Conservation (phyloP, 2,329 filamentous ascomycete genomes). For the Colletotrichum incanum region DNA sequence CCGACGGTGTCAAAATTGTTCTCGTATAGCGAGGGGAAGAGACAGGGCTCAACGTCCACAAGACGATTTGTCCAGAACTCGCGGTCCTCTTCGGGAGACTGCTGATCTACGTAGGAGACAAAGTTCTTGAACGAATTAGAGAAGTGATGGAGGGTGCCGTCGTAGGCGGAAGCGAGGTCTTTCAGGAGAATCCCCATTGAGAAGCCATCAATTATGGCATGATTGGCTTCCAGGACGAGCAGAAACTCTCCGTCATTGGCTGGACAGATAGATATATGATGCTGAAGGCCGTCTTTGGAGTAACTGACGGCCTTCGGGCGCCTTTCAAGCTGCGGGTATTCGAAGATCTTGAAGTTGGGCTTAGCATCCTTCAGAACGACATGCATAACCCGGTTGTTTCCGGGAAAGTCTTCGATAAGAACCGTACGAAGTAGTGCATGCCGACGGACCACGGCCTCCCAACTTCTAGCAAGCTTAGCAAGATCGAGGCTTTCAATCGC, state of each 20-base stretch:
- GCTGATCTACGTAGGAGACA: conserved; percentile 38
- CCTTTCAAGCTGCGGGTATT: neutral
- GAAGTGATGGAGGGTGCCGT: neutral
- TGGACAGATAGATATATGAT: neutral
- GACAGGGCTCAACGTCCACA: conserved; percentile 41
- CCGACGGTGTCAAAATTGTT: neutral
- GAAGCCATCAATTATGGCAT: conserved; percentile 15
- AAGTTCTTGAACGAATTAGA: conserved; percentile 34
- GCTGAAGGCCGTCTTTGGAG: conserved; percentile 2
- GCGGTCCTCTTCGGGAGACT: conserved; percentile 23
- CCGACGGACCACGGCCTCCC: conserved; percentile 31
- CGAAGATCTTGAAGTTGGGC: neutral
- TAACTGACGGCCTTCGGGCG: neutral
- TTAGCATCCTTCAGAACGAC: conserved; percentile 32
- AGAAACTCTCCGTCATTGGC: neutral
- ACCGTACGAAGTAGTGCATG: conserved; percentile 31
- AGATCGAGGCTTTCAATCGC: conserved; percentile 22
- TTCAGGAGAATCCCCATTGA: conserved; percentile 4
- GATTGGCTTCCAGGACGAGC: conserved; percentile 17
- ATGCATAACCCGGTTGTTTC: conserved; percentile 36
- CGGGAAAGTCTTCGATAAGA: conserved; percentile 34
- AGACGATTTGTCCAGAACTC: conserved; percentile 44
- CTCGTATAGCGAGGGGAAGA: conserved; percentile 34
- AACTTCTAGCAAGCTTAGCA: conserved; percentile 9
- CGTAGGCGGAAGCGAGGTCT: neutral